These are phyloP conservation scores for Ministeria vibrans DNA, from an alignment of 78 protist species.

Conservation along the genomic window DNA sequence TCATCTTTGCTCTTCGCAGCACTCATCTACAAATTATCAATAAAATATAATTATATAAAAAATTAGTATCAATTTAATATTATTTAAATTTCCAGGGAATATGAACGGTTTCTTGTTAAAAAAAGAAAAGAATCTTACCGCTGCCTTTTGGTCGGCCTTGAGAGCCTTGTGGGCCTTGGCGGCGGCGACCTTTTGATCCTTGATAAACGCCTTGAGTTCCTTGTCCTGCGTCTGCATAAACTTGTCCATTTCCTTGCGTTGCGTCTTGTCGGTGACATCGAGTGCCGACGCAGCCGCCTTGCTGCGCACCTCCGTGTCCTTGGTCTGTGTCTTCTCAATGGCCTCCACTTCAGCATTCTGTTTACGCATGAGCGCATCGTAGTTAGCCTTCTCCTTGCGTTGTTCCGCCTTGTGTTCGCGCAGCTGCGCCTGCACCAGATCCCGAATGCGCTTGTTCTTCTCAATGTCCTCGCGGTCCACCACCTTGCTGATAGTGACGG, in stretches of 20 bases:
- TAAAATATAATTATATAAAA: too few relatives aligned
- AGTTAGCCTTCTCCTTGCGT: neutral
- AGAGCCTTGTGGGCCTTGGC: too few relatives aligned
- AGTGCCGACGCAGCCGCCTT: neutral
- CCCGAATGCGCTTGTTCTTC: neutral
- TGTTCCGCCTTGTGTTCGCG: neutral
- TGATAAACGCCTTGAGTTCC: constrained; percentile 1
- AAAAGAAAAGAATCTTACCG: too few relatives aligned
- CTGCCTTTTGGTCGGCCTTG: too few relatives aligned
- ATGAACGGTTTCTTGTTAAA: too few relatives aligned
- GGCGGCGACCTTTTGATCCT: too few relatives aligned
- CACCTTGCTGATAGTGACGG: neutral
- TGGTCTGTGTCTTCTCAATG: neutral
- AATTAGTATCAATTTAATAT: too few relatives aligned
- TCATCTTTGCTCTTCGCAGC: too few relatives aligned
- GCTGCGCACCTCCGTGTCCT: neutral
- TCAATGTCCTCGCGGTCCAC: neutral
- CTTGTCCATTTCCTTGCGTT: neutral
- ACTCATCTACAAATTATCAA: too few relatives aligned
- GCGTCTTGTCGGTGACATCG: neutral
- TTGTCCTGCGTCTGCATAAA: neutral
- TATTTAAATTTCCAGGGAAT: too few relatives aligned
- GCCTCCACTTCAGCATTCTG: neutral
- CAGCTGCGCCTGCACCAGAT: neutral
- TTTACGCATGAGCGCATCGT: neutral